Evolutionary conservation across 192 early-diverging fungal species (phyloP).

Genomic region (Spizellomyces sp.): DNA sequence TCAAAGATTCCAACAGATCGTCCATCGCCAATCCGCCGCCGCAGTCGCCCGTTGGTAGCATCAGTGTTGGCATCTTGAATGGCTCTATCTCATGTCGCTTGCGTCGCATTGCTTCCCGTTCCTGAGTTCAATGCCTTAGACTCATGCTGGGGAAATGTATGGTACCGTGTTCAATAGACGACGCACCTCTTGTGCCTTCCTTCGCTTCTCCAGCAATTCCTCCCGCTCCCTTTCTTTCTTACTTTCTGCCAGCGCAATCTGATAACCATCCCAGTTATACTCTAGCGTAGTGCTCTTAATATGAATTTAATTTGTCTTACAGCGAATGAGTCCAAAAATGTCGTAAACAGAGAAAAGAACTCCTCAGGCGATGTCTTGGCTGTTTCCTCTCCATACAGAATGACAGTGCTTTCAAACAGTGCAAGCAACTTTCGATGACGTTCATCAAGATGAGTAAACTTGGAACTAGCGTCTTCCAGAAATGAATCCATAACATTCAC

Average conservation of each 20-base stretch:
- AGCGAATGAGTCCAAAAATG: conserved; percentile 40
- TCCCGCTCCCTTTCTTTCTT: conserved; percentile 35
- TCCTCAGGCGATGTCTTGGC: conserved; percentile 38
- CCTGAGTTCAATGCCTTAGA: conserved; percentile 10
- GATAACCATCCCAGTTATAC: neutral
- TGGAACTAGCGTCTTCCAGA: conserved; percentile 3
- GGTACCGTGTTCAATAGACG: neutral
- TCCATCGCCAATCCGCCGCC: conserved; percentile 36
- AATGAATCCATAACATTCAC: conserved; percentile 32
- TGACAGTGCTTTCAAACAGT: conserved; percentile 19
- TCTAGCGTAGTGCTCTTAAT: neutral
- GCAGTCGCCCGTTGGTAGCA: neutral
- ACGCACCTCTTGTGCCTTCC: conserved; percentile 38
- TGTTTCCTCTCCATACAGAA: conserved; percentile 42
- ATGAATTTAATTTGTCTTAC: conserved; percentile 15
- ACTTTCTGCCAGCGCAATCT: conserved; percentile 35
- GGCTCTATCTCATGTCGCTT: conserved; percentile 10
- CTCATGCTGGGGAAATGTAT: too few relatives aligned
- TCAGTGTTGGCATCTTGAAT: conserved; percentile 2
- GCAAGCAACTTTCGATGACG: conserved; percentile 18
- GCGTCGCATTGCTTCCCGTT: conserved; percentile 36
- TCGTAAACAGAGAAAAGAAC: conserved; percentile 43
- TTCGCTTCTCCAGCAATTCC: conserved; percentile 33
- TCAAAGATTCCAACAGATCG: conserved; percentile 45
- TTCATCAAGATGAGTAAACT: conserved; percentile 24